Evolutionary conservation across 179 eudicot genomes (phyloP).

Genomic region (Dionaea muscipula): DNA sequence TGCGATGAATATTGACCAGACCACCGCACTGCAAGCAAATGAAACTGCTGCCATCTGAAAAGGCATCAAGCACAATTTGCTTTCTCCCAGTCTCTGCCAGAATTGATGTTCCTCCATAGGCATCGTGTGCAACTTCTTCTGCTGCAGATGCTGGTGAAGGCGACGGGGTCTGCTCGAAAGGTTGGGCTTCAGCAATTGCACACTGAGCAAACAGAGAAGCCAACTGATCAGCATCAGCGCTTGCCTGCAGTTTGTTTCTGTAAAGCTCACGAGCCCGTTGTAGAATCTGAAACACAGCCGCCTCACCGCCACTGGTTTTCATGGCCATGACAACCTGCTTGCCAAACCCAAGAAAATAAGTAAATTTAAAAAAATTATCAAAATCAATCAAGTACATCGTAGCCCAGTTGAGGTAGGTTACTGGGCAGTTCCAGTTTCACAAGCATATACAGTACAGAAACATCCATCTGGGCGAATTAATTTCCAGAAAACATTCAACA

Average conservation of each 20-base stretch:
- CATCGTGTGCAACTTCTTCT: conserved; percentile 25
- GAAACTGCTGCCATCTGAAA: conserved; percentile 86
- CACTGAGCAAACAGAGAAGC: conserved; percentile 93
- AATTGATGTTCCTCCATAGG: conserved; percentile 53
- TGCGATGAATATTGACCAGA: conserved; percentile 65
- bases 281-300: conserved; percentile 49
- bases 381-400: no score
- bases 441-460: no score
- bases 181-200: conserved; percentile 83
- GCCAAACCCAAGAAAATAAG: neutral
- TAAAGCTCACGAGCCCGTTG: conserved; percentile 81
- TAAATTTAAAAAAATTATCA: no score
- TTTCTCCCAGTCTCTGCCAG: conserved; percentile 72
- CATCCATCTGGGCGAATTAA: no score
- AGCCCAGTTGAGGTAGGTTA: no score
- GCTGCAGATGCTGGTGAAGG: conserved; percentile 11
- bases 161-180: conserved; percentile 16
- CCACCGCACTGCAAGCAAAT: conserved; percentile 90
- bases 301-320: conserved; percentile 66
- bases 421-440: no score
- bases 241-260: conserved; percentile 47
- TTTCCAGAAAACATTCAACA: no score
- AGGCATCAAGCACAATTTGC: conserved; percentile 75
- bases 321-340: conserved; percentile 71
- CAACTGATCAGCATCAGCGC: conserved; percentile 64